Evolutionary conservation across 768 basidiomycete genomes (phyloP), one percentile per base, ranked within the genome.

Genomic region (Saitozyma sp.): DNA sequence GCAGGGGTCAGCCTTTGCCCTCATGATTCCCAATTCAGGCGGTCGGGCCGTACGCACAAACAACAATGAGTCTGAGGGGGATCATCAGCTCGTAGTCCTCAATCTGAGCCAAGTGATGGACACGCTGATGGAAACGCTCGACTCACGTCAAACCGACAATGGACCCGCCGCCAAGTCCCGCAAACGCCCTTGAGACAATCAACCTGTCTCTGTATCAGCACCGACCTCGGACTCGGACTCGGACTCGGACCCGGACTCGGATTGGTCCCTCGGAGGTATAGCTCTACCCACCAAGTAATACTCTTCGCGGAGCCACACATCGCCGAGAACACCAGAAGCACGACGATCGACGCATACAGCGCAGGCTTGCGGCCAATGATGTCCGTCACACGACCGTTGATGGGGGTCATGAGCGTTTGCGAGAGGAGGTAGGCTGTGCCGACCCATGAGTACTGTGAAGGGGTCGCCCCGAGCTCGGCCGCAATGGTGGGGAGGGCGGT

Each of bases 321-420:
- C 3, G 71, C 71, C 0, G 75, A 76, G 16, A 73, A 74, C 9
- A 76, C 58, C 16, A 73, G 29, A 17, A 78, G 57, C 16, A 71
- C 43, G 4, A 62, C 20, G 40, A 78, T 70, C 2, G 73, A 61
- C 11, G 62, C 56, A 41, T 70, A 71, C 17, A 78, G 56, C 8
- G 70, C 64, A 0, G 70, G 68, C 60, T 78, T 78, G 11, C 77
- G 60, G 7, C 77, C 77, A 6, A 71, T 65, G 54, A 78, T 78
- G 65, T 78, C 77, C n/a, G 71, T 70, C 50, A 74, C 45, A 50
- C 77, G 62, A 13, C 77, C 77, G 50, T 68, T 74, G 42, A 75
- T 58, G 3, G 76, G 76, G 11, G 67, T 71, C 71, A 78, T 70
- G 54, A 73, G 29, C 0, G 75, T 71, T 43, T 71, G 69, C 2